phyloP scores from a whole-genome alignment of 345 rosid genomes.

The Camelina neglecta region DNA sequence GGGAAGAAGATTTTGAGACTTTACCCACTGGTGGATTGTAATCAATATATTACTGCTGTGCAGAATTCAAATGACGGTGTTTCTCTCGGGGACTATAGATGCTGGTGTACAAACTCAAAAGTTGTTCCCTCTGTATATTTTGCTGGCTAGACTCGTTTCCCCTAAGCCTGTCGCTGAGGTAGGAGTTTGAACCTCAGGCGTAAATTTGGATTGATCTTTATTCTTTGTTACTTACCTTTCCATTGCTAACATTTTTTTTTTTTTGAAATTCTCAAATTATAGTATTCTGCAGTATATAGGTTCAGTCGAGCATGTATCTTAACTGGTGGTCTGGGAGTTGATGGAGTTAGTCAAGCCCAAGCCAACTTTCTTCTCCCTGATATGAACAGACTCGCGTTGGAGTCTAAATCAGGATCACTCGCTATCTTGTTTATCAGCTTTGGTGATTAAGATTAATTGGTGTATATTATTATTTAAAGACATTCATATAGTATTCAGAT shows the following conservation, averaged over 20 bases:
- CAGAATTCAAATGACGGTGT: conserved; percentile 82
- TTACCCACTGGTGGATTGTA: conserved; percentile 23
- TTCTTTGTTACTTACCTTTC: conserved; percentile 14
- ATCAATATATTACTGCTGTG: conserved; percentile 28
- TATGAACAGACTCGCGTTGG: conserved; percentile 71
- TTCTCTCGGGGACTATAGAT: conserved; percentile 56
- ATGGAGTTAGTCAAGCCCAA: conserved; percentile 68
- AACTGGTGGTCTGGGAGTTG: conserved; percentile 73
- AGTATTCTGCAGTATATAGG: conserved; percentile 91
- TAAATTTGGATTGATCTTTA: conserved; percentile 7
- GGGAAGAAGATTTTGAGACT: conserved; percentile 1
- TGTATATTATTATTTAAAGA: conserved; percentile 2
- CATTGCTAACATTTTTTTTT: conserved; percentile 43
- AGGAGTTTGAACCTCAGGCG: conserved; percentile 24
- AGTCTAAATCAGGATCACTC: conserved; percentile 83
- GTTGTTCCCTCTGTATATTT: conserved; percentile 75
- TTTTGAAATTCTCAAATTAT: conserved; percentile 47
- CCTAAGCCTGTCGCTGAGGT: conserved; percentile 67
- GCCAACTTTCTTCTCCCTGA: conserved; percentile 88
- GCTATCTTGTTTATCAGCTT: conserved; percentile 80
- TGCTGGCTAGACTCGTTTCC: conserved; percentile 80
- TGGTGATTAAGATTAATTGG: conserved; percentile 53
- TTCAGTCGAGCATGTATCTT: conserved; percentile 81
- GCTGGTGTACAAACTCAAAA: conserved; percentile 59
- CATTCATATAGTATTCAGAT: conserved; percentile 35